A percentile compares a stretch with the other conserved stretches of the same genome.
phyloP scores from a whole-genome alignment of 495 filamentous ascomycete genomes.

The Lasiosphaeris hirsuta region DNA sequence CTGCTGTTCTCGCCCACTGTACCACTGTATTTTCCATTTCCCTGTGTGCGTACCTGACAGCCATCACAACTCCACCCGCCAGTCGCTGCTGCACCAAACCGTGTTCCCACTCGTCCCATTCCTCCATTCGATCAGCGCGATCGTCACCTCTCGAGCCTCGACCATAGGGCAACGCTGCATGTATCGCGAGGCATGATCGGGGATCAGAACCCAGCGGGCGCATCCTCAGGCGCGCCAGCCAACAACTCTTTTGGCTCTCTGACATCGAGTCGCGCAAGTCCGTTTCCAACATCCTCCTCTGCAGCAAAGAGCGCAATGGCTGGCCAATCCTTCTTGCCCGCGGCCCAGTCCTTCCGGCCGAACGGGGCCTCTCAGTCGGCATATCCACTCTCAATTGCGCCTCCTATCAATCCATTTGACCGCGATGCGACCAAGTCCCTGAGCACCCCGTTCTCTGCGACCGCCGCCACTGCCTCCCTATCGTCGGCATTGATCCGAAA shows the following conservation, averaged over 20 bases:
- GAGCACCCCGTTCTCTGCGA: constrained; percentile 50
- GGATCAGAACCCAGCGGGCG: constrained; percentile 34
- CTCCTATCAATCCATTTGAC: constrained; percentile 33
- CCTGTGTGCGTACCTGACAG: constrained; percentile 1
- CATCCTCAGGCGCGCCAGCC: constrained; percentile 31
- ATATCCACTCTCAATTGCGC: constrained; percentile 39
- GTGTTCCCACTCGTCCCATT: constrained; percentile 15
- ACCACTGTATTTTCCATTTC: not conserved
- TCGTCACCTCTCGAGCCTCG: constrained; percentile 27
- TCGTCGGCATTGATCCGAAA: constrained; percentile 63
- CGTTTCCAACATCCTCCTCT: constrained; percentile 30
- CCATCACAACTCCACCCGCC: constrained; percentile 13
- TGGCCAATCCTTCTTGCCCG: constrained; percentile 34
- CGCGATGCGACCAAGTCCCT: constrained; percentile 48
- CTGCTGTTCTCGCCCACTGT: constrained; percentile 14
- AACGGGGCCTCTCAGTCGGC: constrained; percentile 28
- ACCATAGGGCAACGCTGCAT: constrained; percentile 33
- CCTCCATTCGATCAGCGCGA: constrained; percentile 42
- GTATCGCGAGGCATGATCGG: constrained; percentile 45
- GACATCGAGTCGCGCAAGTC: constrained; percentile 36
- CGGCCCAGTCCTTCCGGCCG: constrained; percentile 34
- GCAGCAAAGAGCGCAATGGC: constrained; percentile 40
- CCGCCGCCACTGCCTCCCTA: constrained; percentile 30
- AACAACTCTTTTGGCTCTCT: constrained; percentile 31
- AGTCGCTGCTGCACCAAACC: constrained; percentile 21